These are phyloP conservation scores for Paraphoma sp. DNA, from an alignment of 2,329 filamentous ascomycete species.

Conservation along the genomic window DNA sequence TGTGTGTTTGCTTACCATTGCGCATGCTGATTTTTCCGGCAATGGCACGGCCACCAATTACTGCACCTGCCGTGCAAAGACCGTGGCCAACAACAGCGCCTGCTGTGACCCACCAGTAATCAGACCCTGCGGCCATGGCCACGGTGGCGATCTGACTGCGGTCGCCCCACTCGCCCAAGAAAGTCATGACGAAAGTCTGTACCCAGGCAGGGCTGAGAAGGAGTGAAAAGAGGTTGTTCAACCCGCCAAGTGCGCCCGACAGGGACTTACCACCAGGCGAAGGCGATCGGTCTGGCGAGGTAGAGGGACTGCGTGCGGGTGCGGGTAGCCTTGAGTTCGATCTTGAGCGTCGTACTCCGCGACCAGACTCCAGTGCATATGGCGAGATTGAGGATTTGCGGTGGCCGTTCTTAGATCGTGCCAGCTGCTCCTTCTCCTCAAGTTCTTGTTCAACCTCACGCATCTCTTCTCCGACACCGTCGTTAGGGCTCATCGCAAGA, in stretches of 20 bases:
- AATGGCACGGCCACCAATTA: constrained; percentile 89
- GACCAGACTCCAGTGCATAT: constrained; percentile 81
- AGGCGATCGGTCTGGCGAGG: constrained; percentile 47
- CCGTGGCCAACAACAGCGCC: constrained; percentile 87
- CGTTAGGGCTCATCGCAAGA: constrained; percentile 84
- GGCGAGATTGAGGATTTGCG: constrained; percentile 74
- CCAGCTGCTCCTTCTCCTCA: constrained; percentile 86
- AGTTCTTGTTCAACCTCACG: constrained; percentile 94
- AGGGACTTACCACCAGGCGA: constrained; percentile 62
- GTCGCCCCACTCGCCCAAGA: constrained; percentile 97
- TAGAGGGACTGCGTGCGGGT: constrained; percentile 80
- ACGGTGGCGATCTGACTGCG: constrained; percentile 98
- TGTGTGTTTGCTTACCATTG: constrained; percentile 74
- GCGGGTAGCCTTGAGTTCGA: constrained; percentile 80
- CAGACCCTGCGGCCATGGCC: constrained; percentile 96
- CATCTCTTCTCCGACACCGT: constrained; percentile 96
- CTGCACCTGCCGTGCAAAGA: constrained; percentile 88
- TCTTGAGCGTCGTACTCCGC: constrained; percentile 71
- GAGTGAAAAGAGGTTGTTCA: constrained; percentile 86
- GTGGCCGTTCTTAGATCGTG: constrained; percentile 65
- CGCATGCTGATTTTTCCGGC: constrained; percentile 93
- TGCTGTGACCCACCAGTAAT: constrained; percentile 98
- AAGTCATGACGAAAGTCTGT: constrained; percentile 99
- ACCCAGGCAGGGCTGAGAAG: constrained; percentile 97
- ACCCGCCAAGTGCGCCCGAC: constrained; percentile 64